Evolutionary conservation across 1,139 yeast species (phyloP).

Genomic region (Lodderomyces elongisporus): DNA sequence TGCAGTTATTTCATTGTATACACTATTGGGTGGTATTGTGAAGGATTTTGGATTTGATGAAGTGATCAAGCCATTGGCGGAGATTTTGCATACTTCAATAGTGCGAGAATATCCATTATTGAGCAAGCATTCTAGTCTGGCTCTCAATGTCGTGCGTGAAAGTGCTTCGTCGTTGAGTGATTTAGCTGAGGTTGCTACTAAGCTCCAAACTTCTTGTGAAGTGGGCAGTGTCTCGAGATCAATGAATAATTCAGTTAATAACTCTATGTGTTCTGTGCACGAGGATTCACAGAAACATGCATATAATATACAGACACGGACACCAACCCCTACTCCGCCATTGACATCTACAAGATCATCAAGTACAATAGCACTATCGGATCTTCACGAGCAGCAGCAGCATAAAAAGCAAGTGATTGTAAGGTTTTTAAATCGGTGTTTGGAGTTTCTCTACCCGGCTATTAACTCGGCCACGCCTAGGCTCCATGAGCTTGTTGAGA

Average conservation of each 20-base stretch:
- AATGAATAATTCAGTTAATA: constrained; percentile 4
- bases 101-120: constrained; percentile 61
- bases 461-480: constrained; percentile 65
- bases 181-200: constrained; percentile 39
- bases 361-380: too few relatives aligned
- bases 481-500: constrained; percentile 59
- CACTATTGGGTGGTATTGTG: constrained; percentile 64
- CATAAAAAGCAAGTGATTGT: constrained; percentile 25
- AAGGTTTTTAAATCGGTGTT: constrained; percentile 36
- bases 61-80: constrained; percentile 57
- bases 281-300: too few relatives aligned
- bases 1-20: constrained; percentile 48
- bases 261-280: not conserved
- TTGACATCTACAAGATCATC: too few relatives aligned
- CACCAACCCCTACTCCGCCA: constrained; percentile 4
- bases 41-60: constrained; percentile 78
- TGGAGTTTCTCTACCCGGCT: constrained; percentile 60
- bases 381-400: too few relatives aligned
- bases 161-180: constrained; percentile 14
- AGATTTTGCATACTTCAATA: constrained; percentile 60
- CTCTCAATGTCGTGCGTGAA: too few relatives aligned
- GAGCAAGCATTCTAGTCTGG: constrained; percentile 36
- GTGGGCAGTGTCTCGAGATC: constrained; percentile 1
- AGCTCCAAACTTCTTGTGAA: constrained; percentile 17
- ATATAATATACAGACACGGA: constrained; percentile 4